Evolutionary conservation across 176 grass and related monocot species (phyloP).

Genomic region (Aechmea fasciata): DNA sequence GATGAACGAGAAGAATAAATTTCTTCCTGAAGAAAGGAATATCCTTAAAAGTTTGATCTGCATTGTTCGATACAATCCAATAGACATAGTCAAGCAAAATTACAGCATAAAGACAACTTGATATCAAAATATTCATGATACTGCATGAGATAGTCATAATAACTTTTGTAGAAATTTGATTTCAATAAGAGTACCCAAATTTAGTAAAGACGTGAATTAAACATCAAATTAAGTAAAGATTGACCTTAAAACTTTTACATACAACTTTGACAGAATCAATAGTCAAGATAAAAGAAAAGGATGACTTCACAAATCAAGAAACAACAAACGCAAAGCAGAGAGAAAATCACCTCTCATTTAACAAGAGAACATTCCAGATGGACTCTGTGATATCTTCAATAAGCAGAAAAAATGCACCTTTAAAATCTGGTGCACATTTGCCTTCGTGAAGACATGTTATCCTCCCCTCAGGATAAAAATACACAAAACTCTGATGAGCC

Average conservation of each 20-base stretch:
- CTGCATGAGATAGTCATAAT: too few relatives aligned
- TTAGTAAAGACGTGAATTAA: not conserved
- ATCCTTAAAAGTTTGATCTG: too few relatives aligned
- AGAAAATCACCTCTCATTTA: not conserved
- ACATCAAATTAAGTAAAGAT: not conserved
- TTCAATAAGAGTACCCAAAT: too few relatives aligned
- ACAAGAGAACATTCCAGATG: not conserved
- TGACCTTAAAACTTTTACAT: not conserved
- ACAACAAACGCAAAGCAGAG: not conserved
- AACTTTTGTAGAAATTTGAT: too few relatives aligned
- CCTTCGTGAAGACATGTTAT: not conserved
- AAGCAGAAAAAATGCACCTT: not conserved
- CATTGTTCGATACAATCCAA: too few relatives aligned
- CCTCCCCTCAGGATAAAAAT: not conserved
- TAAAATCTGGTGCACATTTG: not conserved
- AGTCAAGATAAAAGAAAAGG: not conserved
- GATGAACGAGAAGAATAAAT: too few relatives aligned
- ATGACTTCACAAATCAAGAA: not conserved
- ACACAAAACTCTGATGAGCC: not conserved
- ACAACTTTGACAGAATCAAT: not conserved
- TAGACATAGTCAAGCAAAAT: too few relatives aligned
- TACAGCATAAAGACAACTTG: too few relatives aligned
- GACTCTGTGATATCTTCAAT: not conserved
- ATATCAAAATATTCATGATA: too few relatives aligned
- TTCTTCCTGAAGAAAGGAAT: too few relatives aligned